Percentiles rank a stretch among this genome's conserved stretches.
Conservation (phyloP, 371 early-diverging fungal genomes). For the Rhizopus microsporus region DNA sequence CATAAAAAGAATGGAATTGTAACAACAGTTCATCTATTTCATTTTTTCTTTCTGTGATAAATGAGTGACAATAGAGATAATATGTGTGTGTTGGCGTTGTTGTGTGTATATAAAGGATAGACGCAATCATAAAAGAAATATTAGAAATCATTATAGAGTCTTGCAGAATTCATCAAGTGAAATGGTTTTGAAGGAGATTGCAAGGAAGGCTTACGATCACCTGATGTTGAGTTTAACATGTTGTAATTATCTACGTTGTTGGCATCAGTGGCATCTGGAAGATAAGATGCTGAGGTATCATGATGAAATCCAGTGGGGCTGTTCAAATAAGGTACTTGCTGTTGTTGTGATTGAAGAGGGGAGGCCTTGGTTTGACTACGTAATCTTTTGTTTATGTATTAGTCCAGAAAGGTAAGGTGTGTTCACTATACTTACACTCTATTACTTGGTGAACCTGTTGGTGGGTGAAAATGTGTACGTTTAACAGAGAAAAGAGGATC, state of each 20-base stretch:
- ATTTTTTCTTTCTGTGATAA: too few species aligned
- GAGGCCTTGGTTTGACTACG: conserved; percentile 39
- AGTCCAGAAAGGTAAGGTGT: neutral
- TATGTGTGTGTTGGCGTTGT: neutral
- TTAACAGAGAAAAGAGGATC: conserved; percentile 34
- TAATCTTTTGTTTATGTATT: conserved; percentile 24
- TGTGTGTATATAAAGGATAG: neutral
- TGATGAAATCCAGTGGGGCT: conserved; percentile 9
- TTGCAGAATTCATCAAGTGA: conserved; percentile 36
- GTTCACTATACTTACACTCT: conserved; percentile 30
- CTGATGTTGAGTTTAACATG: conserved; percentile 4
- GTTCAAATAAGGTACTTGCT: conserved; percentile 11
- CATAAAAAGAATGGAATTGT: too few species aligned
- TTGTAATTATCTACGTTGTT: conserved; percentile 9
- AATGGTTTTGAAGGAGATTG: conserved; percentile 32
- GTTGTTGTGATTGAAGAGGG: conserved; percentile 15
- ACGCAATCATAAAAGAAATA: conserved; percentile 1
- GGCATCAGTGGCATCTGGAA: conserved; percentile 16
- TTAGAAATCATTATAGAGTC: conserved; percentile 40
- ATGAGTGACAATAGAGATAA: neutral
- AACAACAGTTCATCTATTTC: too few species aligned
- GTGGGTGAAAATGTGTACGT: conserved; percentile 29
- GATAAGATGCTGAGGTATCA: conserved; percentile 14
- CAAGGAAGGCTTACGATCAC: conserved; percentile 14
- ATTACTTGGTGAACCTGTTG: conserved; percentile 28